A percentile compares a stretch with the other conserved stretches of the same genome.
Conservation (phyloP, 2,329 filamentous ascomycete species). For the Trichoderma citrinoviride region DNA sequence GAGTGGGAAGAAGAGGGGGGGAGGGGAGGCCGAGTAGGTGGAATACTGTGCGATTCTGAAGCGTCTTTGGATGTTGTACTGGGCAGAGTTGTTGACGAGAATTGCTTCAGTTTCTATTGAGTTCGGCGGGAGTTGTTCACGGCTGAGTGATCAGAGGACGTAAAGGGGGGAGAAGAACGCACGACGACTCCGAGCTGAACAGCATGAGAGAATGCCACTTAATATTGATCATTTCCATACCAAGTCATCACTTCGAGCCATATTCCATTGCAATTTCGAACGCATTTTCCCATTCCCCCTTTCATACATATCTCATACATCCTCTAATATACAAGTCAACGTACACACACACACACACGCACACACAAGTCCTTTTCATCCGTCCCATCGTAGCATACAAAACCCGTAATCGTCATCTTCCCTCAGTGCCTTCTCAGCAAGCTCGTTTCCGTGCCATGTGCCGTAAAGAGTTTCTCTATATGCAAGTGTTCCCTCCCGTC, state of each 20-base stretch:
- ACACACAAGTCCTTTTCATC: neutral
- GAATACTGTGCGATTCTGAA: too few species aligned
- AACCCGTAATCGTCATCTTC: neutral
- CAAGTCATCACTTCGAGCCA: too few species aligned
- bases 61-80: neutral
- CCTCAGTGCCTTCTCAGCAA: neutral
- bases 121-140: too few species aligned
- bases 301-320: constrained; percentile 20
- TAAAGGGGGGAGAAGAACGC: too few species aligned
- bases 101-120: too few species aligned
- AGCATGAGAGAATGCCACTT: too few species aligned
- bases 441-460: constrained; percentile 7
- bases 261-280: neutral
- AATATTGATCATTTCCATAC: too few species aligned
- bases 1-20: neutral
- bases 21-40: too few species aligned
- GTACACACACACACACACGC: constrained; percentile 18
- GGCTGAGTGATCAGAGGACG: too few species aligned
- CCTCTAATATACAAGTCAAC: constrained; percentile 22
- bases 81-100: too few species aligned
- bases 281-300: neutral
- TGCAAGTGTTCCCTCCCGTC: constrained; percentile 15
- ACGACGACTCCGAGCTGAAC: too few species aligned
- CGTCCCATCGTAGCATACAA: constrained; percentile 10
- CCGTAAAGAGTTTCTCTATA: constrained; percentile 10